phyloP scores from a whole-genome alignment of 768 basidiomycete genomes.

The Suillus clintonianus region DNA sequence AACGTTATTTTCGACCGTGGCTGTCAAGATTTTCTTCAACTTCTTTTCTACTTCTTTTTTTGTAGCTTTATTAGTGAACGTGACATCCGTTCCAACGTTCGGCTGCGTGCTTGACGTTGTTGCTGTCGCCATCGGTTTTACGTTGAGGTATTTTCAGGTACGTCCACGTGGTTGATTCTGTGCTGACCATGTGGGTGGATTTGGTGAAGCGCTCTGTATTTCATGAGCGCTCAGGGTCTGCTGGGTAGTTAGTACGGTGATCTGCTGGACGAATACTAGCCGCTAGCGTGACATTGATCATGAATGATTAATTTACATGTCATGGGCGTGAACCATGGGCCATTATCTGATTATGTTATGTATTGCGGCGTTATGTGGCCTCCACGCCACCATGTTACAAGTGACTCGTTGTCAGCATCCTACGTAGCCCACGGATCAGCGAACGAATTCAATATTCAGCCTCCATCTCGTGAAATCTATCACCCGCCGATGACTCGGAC shows the following conservation, averaged over 20 bases:
- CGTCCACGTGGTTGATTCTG: not conserved
- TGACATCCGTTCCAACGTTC: not conserved
- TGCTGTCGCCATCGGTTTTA: not conserved
- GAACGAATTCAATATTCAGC: too few species aligned
- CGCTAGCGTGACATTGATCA: not conserved
- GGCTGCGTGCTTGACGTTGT: not conserved
- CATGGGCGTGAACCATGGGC: not conserved
- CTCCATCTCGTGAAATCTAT: too few species aligned
- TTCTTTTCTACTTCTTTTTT: not conserved
- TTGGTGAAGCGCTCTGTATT: not conserved
- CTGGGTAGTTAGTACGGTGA: not conserved
- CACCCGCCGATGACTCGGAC: too few species aligned
- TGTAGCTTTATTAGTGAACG: not conserved
- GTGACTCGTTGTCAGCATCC: too few species aligned
- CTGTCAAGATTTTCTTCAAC: not conserved
- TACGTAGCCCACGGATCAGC: too few species aligned
- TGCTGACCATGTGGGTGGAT: not conserved
- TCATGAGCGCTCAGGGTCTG: not conserved
- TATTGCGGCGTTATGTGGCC: not conserved
- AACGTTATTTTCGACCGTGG: not conserved
- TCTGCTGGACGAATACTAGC: not conserved
- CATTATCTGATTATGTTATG: not conserved
- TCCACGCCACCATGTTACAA: not conserved
- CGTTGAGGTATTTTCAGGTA: not conserved
- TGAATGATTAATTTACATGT: not conserved